phyloP scores from a whole-genome alignment of 345 rosid species.

The Erodium maritimum region DNA sequence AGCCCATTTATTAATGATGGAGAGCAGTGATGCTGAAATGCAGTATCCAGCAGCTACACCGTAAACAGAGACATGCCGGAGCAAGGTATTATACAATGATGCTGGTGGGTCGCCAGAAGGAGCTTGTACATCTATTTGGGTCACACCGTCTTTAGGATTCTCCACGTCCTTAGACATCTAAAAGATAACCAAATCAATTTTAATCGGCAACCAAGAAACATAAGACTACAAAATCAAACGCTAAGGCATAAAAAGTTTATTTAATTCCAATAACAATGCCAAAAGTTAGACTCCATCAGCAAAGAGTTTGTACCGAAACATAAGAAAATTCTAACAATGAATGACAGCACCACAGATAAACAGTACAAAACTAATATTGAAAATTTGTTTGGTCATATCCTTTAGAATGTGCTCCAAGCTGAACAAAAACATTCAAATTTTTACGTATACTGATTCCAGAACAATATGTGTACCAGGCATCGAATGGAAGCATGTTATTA shows the following conservation, averaged over 20 bases:
- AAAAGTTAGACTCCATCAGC: not conserved
- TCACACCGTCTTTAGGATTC: slow-evolving; percentile 18
- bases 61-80: slow-evolving; percentile 50
- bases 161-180: slow-evolving; percentile 45
- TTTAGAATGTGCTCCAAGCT: not conserved
- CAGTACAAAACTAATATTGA: not conserved
- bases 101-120: slow-evolving; percentile 10
- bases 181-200: not conserved
- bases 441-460: not conserved
- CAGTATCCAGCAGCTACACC: slow-evolving; percentile 90
- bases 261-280: not conserved
- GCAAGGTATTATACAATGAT: slow-evolving; percentile 35
- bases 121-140: slow-evolving; percentile 13
- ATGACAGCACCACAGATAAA: not conserved
- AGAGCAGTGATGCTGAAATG: slow-evolving; percentile 84
- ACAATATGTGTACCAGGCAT: not conserved
- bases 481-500: not conserved
- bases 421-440: not conserved
- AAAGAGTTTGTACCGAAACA: no score
- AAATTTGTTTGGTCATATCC: not conserved
- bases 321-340: no score
- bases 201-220: slow-evolving; percentile 13
- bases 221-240: slow-evolving; percentile 8
- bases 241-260: not conserved
- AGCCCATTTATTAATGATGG: slow-evolving; percentile 98